Base-by-base conservation (phyloP, 768 basidiomycete species). In the Mycena filopes region DNA sequence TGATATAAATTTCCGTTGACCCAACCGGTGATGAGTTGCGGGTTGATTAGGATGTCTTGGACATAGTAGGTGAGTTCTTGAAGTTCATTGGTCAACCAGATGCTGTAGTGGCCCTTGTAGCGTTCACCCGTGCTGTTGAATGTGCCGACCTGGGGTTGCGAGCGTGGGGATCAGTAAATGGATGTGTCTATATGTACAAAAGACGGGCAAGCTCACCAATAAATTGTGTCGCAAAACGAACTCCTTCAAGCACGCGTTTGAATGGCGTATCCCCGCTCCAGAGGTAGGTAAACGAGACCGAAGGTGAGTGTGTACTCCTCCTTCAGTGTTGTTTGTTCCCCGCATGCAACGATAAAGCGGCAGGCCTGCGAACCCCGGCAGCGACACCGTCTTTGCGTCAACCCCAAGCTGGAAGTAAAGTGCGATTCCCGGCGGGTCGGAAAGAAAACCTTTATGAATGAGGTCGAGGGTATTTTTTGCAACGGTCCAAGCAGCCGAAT, bases 391-490 rank as follows among this genome's bases (percentile, higher is more conserved):
- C 28, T 54, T 54, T 29, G 23, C 23, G 5, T 54, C 38, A 1
- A 54, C 3, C 25, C 38, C 53, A 2, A 54, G 21, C 38, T 42
- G 40, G 7, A 33, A 45, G 26, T 68, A 74, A 1, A 72, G 55
- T 3, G 36, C 10, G 8, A 73, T n/a, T 8, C 56, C 57, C 2
- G 70, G 72, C 4, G 69, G 66, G 66, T 74, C 73, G 1, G 72
- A 74, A 23, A 70, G n/a, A 48, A 61, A 73, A 0, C 72, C 72
- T 4, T 49, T 50, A 1, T 51, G 21, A 26, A 80, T 73, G 1
- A 77, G 59, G 1, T 74, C 66, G 0, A 80, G 67, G 26, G 80
- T 60, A 51, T 74, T 71, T 41, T 72, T 75, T 4, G 76, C 74
- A 11, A 66, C 62, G 1, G 71, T 67, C 79, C 79, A 82, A 11